These are phyloP conservation scores for Chiua virens DNA, from an alignment of 768 basidiomycete genomes.

Conservation along the genomic window DNA sequence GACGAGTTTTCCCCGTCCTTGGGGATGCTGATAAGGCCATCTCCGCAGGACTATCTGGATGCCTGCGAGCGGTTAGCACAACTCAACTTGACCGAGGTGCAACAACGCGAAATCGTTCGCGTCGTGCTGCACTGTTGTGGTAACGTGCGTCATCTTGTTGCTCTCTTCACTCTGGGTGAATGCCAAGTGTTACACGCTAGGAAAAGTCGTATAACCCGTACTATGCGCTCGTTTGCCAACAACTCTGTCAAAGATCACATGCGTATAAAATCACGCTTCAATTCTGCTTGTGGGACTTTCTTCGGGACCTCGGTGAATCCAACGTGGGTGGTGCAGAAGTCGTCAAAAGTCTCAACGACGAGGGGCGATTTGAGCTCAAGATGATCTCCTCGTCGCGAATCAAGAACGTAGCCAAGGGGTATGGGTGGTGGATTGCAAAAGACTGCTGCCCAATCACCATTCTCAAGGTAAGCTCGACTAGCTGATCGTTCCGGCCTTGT, in stretches of 20 bases:
- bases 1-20: not conserved
- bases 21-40: not conserved
- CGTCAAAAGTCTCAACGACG: conserved; percentile 56
- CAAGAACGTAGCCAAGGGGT: conserved; percentile 77
- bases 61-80: conserved; percentile 89
- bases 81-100: conserved; percentile 80
- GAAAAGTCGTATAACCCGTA: conserved; percentile 95
- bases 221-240: conserved; percentile 86
- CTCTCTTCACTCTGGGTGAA: not conserved
- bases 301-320: conserved; percentile 86
- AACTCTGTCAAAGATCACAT: conserved; percentile 76
- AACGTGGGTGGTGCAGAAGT: conserved; percentile 79
- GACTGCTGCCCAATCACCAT: conserved; percentile 72
- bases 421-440: conserved; percentile 93
- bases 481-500: not conserved
- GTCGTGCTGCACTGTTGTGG: conserved; percentile 92
- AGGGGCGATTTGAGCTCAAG: conserved; percentile 43
- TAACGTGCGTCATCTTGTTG: conserved; percentile 53
- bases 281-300: conserved; percentile 95
- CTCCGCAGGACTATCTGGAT: conserved; percentile 88
- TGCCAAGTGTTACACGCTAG: conserved; percentile 27
- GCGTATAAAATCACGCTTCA: conserved; percentile 91
- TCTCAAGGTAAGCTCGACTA: conserved; percentile 63
- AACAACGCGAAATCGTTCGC: conserved; percentile 93
- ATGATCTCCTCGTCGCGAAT: conserved; percentile 58